These are phyloP conservation scores for Rubia yunnanensis DNA, from an alignment of 257 asterid genomes.

Conservation along the genomic window DNA sequence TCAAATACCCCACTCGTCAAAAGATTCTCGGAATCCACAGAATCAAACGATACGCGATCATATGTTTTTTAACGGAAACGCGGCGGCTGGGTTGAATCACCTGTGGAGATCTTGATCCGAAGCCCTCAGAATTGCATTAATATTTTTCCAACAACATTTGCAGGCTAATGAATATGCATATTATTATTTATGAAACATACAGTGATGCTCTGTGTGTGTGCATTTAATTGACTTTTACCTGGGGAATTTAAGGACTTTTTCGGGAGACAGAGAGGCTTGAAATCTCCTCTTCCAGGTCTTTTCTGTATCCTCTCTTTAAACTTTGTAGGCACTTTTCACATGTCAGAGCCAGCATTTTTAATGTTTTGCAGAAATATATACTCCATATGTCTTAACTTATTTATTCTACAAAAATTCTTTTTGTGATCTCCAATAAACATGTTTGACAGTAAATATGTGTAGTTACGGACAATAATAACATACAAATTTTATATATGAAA, in stretches of 20 bases:
- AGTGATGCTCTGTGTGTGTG: background rate
- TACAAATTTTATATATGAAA: too few relatives aligned
- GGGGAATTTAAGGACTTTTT: background rate
- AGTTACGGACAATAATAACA: too few relatives aligned
- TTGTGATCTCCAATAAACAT: too few relatives aligned
- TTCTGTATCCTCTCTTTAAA: slow-evolving; percentile 1
- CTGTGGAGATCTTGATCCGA: slow-evolving; percentile 13
- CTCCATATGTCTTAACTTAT: too few relatives aligned
- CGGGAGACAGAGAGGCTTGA: slow-evolving; percentile 3
- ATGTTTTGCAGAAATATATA: background rate
- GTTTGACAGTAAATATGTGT: too few relatives aligned
- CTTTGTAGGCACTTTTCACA: background rate
- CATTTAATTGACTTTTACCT: slow-evolving; percentile 4
- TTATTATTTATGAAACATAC: background rate
- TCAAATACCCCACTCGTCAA: background rate
- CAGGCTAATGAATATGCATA: slow-evolving; percentile 7
- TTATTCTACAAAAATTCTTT: too few relatives aligned
- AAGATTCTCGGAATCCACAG: background rate
- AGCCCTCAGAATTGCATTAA: slow-evolving; percentile 8
- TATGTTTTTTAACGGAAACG: background rate
- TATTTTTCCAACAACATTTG: slow-evolving; percentile 13
- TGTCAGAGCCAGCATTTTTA: background rate
- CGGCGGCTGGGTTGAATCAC: slow-evolving; percentile 4
- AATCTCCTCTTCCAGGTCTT: background rate
- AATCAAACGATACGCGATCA: background rate